These are phyloP conservation scores for Wickerhamiella vanderwaltii DNA, from an alignment of 805 yeast genomes.

Conservation along the genomic window DNA sequence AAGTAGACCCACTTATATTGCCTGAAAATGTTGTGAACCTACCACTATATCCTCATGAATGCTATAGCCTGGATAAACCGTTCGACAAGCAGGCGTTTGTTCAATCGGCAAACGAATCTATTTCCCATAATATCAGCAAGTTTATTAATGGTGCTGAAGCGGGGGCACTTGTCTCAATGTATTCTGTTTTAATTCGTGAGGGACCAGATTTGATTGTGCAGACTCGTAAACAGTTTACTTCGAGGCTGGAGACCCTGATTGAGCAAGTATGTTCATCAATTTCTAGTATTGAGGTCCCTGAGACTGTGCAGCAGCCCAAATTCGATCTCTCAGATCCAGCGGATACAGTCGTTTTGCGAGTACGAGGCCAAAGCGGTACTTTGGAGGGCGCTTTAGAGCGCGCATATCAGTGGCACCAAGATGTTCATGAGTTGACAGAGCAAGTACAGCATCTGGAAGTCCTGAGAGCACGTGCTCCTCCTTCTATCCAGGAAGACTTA, in stretches of 20 bases:
- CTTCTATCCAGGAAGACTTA: neutral
- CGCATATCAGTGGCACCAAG: neutral
- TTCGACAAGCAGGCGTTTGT: neutral
- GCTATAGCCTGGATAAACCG: neutral
- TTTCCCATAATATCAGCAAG: neutral
- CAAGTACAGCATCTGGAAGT: neutral
- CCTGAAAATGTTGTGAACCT: neutral
- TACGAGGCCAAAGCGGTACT: neutral
- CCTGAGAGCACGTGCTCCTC: neutral
- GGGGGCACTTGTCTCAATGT: neutral
- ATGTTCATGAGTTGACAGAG: neutral
- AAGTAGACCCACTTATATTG: neutral
- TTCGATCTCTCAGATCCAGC: neutral
- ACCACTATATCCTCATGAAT: conserved; percentile 3
- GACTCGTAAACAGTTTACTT: neutral
- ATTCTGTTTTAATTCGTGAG: neutral
- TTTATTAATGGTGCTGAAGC: neutral
- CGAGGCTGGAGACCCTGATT: neutral
- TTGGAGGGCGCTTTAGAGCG: neutral
- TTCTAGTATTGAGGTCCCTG: neutral
- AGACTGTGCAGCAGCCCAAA: neutral
- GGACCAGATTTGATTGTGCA: neutral
- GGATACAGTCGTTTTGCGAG: neutral
- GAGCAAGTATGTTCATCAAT: neutral
- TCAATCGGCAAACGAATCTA: neutral